phyloP scores from a whole-genome alignment of 768 basidiomycete species.

The Pseudohyphozyma bogoriensis region DNA sequence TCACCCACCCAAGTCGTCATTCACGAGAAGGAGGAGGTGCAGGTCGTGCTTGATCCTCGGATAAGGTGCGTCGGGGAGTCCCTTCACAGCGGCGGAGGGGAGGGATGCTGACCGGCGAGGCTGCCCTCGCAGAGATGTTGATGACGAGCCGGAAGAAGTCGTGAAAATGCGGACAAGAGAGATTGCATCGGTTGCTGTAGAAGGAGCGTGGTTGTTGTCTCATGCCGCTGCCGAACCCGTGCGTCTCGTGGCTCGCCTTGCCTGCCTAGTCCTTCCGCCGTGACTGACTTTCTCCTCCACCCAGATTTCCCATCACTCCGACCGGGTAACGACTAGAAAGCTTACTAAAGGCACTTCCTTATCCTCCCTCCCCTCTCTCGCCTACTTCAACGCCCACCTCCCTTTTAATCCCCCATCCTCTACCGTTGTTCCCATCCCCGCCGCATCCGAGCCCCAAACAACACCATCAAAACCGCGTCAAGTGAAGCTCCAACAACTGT shows the following conservation, averaged over 20 bases:
- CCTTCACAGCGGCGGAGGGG: not conserved
- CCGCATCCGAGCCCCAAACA: not conserved
- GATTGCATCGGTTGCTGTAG: not conserved
- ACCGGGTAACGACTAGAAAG: constrained; percentile 24
- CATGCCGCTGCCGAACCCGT: constrained; percentile 2
- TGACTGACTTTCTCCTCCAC: not conserved
- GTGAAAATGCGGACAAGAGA: not conserved
- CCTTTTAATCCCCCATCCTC: not conserved
- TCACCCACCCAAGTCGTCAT: constrained; percentile 7
- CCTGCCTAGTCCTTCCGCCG: not conserved
- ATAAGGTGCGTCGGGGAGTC: constrained; percentile 1
- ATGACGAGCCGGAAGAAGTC: constrained; percentile 1
- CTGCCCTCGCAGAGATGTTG: not conserved
- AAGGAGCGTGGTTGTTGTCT: not conserved
- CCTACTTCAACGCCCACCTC: constrained; percentile 19
- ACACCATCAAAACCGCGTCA: not conserved
- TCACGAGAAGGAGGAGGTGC: constrained; percentile 1
- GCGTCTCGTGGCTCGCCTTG: no score
- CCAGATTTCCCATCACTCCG: not conserved
- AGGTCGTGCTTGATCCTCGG: constrained; percentile 3
- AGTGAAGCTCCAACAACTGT: not conserved
- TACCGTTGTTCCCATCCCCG: not conserved
- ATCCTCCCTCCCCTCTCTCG: constrained; percentile 24
- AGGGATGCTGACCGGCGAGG: no score
- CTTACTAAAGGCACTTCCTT: constrained; percentile 29